Evolutionary conservation across 2,329 filamentous ascomycete species (phyloP), one percentile per base, ranked within the genome.

Genomic region (Aschersonia sp.): DNA sequence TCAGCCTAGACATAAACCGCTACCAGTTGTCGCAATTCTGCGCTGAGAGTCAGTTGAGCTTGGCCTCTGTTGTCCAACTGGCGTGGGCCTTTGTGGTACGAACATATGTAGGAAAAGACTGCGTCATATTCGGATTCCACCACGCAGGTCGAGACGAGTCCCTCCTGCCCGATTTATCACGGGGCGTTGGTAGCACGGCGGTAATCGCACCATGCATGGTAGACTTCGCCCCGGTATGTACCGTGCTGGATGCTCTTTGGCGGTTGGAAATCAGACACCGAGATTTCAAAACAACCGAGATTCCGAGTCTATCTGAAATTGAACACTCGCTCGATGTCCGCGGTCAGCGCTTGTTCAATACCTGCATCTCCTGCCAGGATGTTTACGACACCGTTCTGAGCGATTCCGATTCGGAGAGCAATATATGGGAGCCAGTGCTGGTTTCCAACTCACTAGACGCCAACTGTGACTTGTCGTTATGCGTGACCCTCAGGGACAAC

Each of bases 21-120:
- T 56, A 64, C 31, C 60, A 65, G 4, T 54, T 76, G 2, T 64
- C 70, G 8, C 62, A 67, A 7, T 77, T 77, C 43, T 63, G 61
- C 47, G 47, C 54, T 0, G 45, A 63, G 64, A 43, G 63, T 51
- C 6, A 63, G 7, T 63, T 76, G 3, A 69, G 69, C 0, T 59
- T 71, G 0, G 67, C 72, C 0, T 69, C 73, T 0, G 63, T 79
- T 4, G 63, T 81, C 4, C 70, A 74, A 30, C 67, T 78, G n/a
- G 76, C 77, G 0, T 82, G 78, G 78, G 74, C 69, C 0, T 62
- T 82, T 22, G 65, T 79, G 0, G 62, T 80, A 0, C 70, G 75
- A 2, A 66, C 69, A 1, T 80, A 77, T 52, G 68, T 74, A 4
- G 73, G 73, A 1, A 66, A 66, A 12, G 64, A 72, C 29, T 67